These are phyloP conservation scores for Teratosphaeria zuluensis DNA, from an alignment of 2,329 filamentous ascomycete species.

Conservation along the genomic window DNA sequence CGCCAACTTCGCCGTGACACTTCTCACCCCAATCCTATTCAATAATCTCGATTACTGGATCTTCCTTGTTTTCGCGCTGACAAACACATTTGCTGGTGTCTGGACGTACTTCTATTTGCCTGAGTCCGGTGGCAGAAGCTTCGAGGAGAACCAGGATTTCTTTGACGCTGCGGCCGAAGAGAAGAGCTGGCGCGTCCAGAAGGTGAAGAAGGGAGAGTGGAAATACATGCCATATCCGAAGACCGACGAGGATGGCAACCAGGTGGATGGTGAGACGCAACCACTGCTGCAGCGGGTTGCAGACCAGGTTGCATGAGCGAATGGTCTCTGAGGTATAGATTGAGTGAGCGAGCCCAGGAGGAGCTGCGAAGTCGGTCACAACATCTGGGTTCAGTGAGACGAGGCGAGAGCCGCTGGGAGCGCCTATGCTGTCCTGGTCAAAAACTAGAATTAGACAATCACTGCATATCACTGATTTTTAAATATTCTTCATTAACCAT, in stretches of 20 bases:
- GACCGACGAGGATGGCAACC: slow-evolving; percentile 20
- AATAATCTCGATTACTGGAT: slow-evolving; percentile 51
- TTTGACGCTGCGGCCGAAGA: slow-evolving; percentile 44
- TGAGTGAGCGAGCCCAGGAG: not conserved
- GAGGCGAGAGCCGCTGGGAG: too few species aligned
- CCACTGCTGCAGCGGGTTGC: slow-evolving; percentile 35
- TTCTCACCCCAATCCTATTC: slow-evolving; percentile 50
- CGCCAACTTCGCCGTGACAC: slow-evolving; percentile 49
- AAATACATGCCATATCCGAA: slow-evolving; percentile 34
- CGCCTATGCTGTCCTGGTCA: too few species aligned
- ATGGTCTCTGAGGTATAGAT: not conserved
- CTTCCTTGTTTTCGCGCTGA: slow-evolving; percentile 47
- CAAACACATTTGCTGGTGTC: slow-evolving; percentile 45
- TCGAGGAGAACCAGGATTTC: slow-evolving; percentile 52
- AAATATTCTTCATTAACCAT: too few species aligned
- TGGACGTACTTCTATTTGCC: slow-evolving; percentile 46
- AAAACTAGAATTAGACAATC: too few species aligned
- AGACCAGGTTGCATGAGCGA: slow-evolving; percentile 28
- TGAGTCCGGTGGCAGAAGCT: slow-evolving; percentile 48
- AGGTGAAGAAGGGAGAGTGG: slow-evolving; percentile 45
- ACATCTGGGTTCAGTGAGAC: too few species aligned
- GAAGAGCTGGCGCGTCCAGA: slow-evolving; percentile 44
- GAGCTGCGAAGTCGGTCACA: too few species aligned
- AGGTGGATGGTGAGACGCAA: slow-evolving; percentile 32
- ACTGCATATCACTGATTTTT: too few species aligned